Evolutionary conservation across 2,329 filamentous ascomycete species (phyloP).

Genomic region (Pseudogymnoascus sp.): DNA sequence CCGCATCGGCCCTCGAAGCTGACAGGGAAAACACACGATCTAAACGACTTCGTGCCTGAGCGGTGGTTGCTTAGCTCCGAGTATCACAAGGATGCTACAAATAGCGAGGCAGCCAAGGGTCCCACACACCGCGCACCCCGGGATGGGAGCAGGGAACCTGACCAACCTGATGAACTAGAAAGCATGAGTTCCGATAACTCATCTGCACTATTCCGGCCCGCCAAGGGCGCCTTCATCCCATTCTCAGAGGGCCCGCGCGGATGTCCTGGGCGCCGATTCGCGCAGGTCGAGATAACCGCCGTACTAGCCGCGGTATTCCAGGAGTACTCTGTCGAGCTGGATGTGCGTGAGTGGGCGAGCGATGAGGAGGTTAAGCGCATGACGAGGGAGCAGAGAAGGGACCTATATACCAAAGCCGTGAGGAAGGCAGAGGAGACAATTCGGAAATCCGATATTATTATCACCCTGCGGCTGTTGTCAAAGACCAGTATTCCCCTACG

Average conservation of each 20-base stretch:
- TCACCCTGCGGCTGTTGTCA: slow-evolving; percentile 19
- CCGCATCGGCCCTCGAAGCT: slow-evolving; percentile 26
- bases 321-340: slow-evolving; percentile 24
- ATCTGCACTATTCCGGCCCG: slow-evolving; percentile 15
- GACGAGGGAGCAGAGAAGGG: slow-evolving; percentile 16
- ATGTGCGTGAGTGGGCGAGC: slow-evolving; percentile 23
- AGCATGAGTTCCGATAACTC: neutral
- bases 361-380: slow-evolving; percentile 23
- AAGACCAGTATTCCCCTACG: slow-evolving; percentile 20
- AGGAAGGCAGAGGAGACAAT: slow-evolving; percentile 17
- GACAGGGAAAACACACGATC: slow-evolving; percentile 27
- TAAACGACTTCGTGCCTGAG: slow-evolving; percentile 48
- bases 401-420: slow-evolving; percentile 20
- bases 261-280: slow-evolving; percentile 31
- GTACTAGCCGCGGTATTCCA: slow-evolving; percentile 24
- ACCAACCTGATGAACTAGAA: neutral
- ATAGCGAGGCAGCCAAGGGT: slow-evolving; percentile 10
- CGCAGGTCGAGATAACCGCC: slow-evolving; percentile 30
- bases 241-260: slow-evolving; percentile 23
- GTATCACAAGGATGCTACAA: slow-evolving; percentile 25
- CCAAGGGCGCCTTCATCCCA: slow-evolving; percentile 26
- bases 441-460: slow-evolving; percentile 15
- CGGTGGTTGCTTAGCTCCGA: slow-evolving; percentile 40
- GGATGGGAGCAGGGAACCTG: neutral
- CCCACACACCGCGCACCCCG: neutral